Evolutionary conservation across 768 basidiomycete species (phyloP), one percentile per base, ranked within the genome.

Genomic region (Russula earlei): DNA sequence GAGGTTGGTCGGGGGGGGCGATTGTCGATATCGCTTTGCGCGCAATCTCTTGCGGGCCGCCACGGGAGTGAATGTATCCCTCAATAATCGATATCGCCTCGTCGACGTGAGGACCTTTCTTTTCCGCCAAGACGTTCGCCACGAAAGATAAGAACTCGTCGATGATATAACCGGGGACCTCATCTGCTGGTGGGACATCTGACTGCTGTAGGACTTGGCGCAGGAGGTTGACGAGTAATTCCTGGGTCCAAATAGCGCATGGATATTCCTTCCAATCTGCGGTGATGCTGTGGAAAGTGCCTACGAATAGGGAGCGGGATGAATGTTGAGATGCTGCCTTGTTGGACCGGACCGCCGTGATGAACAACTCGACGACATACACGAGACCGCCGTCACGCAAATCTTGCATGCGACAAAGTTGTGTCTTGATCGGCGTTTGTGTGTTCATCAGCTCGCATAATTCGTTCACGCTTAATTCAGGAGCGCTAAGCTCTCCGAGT

Each of bases 141-240:
- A 49, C 14, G 10, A 49, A 27, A 4, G 20, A 5, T 38, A 49
- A 36, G 31, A 49, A 25, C 47, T 49, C 54, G 5, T 42, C 54
- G 22, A 55, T 34, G 20, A 55, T 34, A 36, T 49, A 42, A 24
- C 27, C 47, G 14, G 54, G 47, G 7, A 55, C 29, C 6, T 45
- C 44, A 20, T 54, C 36, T 3, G 44, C 7, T 5, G 52, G 44
- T 8, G 44, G 12, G 20, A 45, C 50, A 10, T 36, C 24, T 10
- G 29, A 27, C 24, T 15, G 31, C 24, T 36, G 62, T 65, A 71
- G 64, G 63, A 64, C 31, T 22, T 63, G 22, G 66, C 68, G 14
- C 52, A 64, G 50, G 61, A 60, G 19, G 69, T 68, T 19, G 64
- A 69, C 5, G 48, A 59, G 5, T 63, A 63, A 3, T 52, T 64